Conservation (phyloP, 805 yeast species). For the Starmerella vitae region DNA sequence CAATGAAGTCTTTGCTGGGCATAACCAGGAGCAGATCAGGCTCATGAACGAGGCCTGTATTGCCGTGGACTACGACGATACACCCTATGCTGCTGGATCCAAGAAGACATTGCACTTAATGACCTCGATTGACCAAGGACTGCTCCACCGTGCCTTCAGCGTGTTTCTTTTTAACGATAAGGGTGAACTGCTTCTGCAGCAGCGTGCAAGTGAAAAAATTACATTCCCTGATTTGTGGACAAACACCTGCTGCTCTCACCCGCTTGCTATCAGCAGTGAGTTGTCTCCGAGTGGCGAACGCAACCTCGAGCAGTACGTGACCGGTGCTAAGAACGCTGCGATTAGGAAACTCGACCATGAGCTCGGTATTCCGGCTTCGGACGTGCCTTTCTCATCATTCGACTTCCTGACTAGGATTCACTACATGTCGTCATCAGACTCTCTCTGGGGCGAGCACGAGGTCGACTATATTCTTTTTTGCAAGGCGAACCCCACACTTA, state of each 20-base stretch:
- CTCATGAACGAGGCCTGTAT: constrained; percentile 95
- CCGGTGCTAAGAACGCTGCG: constrained; percentile 79
- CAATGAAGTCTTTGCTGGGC: constrained; percentile 55
- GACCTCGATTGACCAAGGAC: constrained; percentile 73
- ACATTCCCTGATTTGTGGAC: constrained; percentile 98
- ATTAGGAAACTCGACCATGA: constrained; percentile 87
- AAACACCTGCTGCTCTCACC: constrained; percentile 97
- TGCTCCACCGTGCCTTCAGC: constrained; percentile 89
- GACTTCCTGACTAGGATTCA: constrained; percentile 86
- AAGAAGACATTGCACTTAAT: constrained; percentile 73
- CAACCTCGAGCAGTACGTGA: constrained; percentile 44
- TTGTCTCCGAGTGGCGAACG: constrained; percentile 38
- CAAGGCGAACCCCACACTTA: constrained; percentile 36
- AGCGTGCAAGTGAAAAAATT: constrained; percentile 91
- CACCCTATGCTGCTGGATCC: constrained; percentile 84
- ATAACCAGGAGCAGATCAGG: constrained; percentile 85
- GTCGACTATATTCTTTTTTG: constrained; percentile 85
- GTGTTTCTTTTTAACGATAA: constrained; percentile 80
- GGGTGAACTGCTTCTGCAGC: constrained; percentile 71
- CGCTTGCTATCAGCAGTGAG: constrained; percentile 71
- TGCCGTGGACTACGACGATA: constrained; percentile 76
- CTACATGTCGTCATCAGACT: constrained; percentile 68
- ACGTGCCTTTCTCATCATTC: constrained; percentile 52
- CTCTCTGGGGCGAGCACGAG: constrained; percentile 95
- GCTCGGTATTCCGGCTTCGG: constrained; percentile 58